phyloP scores from a whole-genome alignment of 768 basidiomycete species.

The Tylopilus rubrobrunneus region DNA sequence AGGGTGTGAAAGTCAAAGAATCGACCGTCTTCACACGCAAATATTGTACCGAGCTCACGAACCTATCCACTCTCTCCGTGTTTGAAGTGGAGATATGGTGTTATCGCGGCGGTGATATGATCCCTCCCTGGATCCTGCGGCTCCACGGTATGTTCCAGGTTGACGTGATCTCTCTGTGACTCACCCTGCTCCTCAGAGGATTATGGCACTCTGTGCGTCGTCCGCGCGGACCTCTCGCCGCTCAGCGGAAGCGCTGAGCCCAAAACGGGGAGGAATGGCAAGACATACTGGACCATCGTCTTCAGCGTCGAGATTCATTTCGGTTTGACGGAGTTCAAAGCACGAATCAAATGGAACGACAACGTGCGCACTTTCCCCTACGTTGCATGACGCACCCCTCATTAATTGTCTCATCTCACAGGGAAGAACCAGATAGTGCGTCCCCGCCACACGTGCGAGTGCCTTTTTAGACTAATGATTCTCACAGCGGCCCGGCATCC shows the following conservation, averaged over 20 bases:
- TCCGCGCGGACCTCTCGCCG: conserved; percentile 73
- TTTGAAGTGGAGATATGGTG: conserved; percentile 88
- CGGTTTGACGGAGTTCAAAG: conserved; percentile 77
- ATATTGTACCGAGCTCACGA: conserved; percentile 82
- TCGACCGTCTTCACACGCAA: too few relatives aligned
- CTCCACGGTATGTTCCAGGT: conserved; percentile 30
- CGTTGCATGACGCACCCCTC: background rate
- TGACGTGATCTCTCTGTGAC: background rate
- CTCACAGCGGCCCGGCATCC: conserved; percentile 64
- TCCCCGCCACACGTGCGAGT: background rate
- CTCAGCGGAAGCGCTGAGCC: conserved; percentile 67
- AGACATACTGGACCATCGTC: conserved; percentile 79
- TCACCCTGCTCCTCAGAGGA: conserved; percentile 41
- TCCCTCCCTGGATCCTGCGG: conserved; percentile 68
- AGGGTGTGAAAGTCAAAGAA: conserved; percentile 37
- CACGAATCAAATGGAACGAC: conserved; percentile 79
- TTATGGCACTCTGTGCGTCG: conserved; percentile 75
- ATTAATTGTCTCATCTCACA: conserved; percentile 30
- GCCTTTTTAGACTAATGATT: background rate
- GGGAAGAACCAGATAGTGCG: conserved; percentile 74
- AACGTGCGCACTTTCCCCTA: conserved; percentile 46
- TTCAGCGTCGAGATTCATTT: conserved; percentile 85
- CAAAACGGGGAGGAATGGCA: conserved; percentile 59
- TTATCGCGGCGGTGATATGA: conserved; percentile 65
- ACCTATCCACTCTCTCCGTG: conserved; percentile 66